phyloP scores from a whole-genome alignment of 2,329 filamentous ascomycete genomes.

The Teratosphaeria pseudoeucalypti region DNA sequence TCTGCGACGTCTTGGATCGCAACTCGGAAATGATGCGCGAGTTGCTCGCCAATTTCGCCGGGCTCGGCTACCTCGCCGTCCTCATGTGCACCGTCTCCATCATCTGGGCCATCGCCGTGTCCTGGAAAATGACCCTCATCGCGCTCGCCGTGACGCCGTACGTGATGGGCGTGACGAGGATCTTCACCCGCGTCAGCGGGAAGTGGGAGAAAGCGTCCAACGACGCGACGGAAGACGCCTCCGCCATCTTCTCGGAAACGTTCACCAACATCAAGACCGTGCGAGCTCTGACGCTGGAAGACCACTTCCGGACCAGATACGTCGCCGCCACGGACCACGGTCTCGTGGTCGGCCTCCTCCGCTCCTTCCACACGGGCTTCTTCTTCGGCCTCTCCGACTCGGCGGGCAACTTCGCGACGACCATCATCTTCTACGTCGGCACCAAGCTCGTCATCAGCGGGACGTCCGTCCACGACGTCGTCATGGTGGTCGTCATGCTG shows the following conservation, averaged over 20 bases:
- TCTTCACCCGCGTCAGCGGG: conserved; percentile 54
- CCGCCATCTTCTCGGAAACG: conserved; percentile 59
- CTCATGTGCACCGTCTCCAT: conserved; percentile 61
- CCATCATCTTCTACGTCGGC: conserved; percentile 77
- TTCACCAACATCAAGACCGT: conserved; percentile 73
- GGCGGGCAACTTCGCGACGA: conserved; percentile 59
- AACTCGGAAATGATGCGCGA: conserved; percentile 83
- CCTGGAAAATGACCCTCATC: conserved; percentile 74
- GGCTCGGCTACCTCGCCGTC: conserved; percentile 55
- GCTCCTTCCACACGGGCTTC: conserved; percentile 56
- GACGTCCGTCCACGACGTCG: conserved; percentile 46
- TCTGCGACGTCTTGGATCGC: conserved; percentile 65
- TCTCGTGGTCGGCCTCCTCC: conserved; percentile 52
- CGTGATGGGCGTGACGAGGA: conserved; percentile 54
- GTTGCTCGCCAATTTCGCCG: conserved; percentile 66
- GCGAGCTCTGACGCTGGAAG: conserved; percentile 62
- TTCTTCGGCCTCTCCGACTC: conserved; percentile 72
- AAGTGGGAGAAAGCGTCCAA: conserved; percentile 65
- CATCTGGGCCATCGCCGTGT: conserved; percentile 61
- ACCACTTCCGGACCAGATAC: conserved; percentile 59
- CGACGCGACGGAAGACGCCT: conserved; percentile 48
- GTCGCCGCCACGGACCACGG: conserved; percentile 40
- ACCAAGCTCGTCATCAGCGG: conserved; percentile 49
- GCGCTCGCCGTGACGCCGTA: conserved; percentile 58
- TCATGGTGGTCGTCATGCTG: conserved; percentile 71